phyloP scores from a whole-genome alignment of 495 filamentous ascomycete species.

The Penicillium bialowiezense region DNA sequence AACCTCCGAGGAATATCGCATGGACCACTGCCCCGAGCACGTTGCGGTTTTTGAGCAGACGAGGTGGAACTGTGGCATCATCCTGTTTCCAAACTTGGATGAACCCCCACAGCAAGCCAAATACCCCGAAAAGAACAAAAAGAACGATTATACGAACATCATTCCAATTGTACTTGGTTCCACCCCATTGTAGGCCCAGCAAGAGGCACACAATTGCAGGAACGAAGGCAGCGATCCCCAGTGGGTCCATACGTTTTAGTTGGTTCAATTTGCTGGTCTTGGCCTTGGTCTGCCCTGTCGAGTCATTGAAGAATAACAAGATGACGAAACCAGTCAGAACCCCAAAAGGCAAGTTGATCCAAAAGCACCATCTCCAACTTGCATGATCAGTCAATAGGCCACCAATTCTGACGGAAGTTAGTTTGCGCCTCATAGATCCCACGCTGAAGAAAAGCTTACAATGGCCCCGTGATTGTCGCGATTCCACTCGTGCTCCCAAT shows the following conservation, averaged over 20 bases:
- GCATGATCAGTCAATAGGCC: conserved; percentile 62
- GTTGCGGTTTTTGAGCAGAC: conserved; percentile 66
- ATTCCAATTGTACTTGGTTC: conserved; percentile 63
- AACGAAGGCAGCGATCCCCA: conserved; percentile 65
- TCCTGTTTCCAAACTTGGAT: conserved; percentile 70
- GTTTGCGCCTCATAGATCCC: background rate
- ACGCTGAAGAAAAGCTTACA: conserved; percentile 32
- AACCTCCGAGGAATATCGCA: conserved; percentile 53
- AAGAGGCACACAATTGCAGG: conserved; percentile 70
- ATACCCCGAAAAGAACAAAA: conserved; percentile 63
- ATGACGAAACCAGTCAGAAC: conserved; percentile 60
- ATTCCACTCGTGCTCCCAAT: conserved; percentile 79
- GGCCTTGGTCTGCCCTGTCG: conserved; percentile 34
- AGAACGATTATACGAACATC: conserved; percentile 65
- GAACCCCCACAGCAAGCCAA: conserved; percentile 56
- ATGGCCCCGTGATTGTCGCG: conserved; percentile 70
- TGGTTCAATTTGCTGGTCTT: conserved; percentile 42
- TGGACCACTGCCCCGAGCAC: conserved; percentile 56
- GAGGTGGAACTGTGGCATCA: conserved; percentile 72
- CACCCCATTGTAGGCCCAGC: conserved; percentile 84
- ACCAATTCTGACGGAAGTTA: conserved; percentile 22
- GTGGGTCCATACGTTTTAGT: conserved; percentile 60
- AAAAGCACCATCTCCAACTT: conserved; percentile 62
- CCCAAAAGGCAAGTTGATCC: conserved; percentile 67
- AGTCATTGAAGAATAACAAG: conserved; percentile 56